These are phyloP conservation scores for Apiospora rasikravindrae DNA, from an alignment of 2,329 filamentous ascomycete species.

Conservation along the genomic window DNA sequence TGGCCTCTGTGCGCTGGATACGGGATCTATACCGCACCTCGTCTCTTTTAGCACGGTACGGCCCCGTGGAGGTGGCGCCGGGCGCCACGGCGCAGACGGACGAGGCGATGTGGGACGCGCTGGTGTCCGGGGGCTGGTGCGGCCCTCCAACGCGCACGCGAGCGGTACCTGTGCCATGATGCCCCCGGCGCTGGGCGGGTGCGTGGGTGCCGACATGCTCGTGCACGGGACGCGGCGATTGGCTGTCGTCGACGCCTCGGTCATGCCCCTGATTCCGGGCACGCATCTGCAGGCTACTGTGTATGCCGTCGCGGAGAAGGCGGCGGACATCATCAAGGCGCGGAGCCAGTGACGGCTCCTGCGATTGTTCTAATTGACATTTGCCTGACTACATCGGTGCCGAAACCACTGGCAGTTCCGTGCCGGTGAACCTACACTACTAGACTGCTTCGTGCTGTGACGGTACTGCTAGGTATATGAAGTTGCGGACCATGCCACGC, in stretches of 20 bases:
- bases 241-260: constrained; percentile 43
- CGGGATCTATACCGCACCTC: constrained; percentile 33
- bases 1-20: constrained; percentile 44
- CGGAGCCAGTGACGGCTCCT: background rate
- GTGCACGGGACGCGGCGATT: constrained; percentile 42
- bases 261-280: constrained; percentile 41
- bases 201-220: constrained; percentile 39
- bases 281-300: constrained; percentile 39
- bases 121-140: constrained; percentile 27
- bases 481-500: too few species aligned
- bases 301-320: constrained; percentile 40
- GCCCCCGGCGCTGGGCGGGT: constrained; percentile 39
- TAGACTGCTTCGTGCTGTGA: too few species aligned
- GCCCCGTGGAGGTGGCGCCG: constrained; percentile 43
- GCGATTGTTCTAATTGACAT: too few species aligned
- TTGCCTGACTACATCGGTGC: too few species aligned
- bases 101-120: constrained; percentile 35
- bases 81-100: constrained; percentile 35
- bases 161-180: constrained; percentile 41
- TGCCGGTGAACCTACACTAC: too few species aligned
- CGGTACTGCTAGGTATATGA: too few species aligned
- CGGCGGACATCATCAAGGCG: constrained; percentile 37
- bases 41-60: constrained; percentile 37
- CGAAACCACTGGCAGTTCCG: too few species aligned
- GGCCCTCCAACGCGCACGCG: constrained; percentile 34